Evolutionary conservation across 352 stramenopile genomes (phyloP), one percentile per base, ranked within the genome.

Genomic region (Globisporangium acanthophoron): DNA sequence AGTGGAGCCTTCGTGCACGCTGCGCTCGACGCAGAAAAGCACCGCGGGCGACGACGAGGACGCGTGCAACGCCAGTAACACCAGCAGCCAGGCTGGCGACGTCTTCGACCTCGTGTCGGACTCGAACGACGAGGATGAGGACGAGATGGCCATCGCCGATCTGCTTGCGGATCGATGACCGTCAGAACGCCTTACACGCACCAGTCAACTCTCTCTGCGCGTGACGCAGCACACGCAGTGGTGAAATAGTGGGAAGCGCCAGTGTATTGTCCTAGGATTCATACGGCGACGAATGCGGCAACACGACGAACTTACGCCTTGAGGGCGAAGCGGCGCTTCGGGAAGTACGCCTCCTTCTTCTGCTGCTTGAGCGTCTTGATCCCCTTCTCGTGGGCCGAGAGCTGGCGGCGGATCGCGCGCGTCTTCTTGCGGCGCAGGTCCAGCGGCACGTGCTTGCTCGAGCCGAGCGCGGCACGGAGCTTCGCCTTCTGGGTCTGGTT

Each of bases 341-440:
- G 96, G 75, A 98, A 99, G 80, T 98, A 97, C 44, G 80, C 78
- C 60, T 96, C 90, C 90, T 98, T 99, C 90, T 97, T 98, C 69
- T 89, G 71, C 71, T 97, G 78, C 83, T 97, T 97, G 59, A 92
- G 68, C 54, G 93, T 98, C 80, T 97, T 98, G 66, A 90, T 74
- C 37, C 71, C 81, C 78, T 90, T 90, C 80, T 99, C 91, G 64
- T 97, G 88, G 76, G 90, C 94, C 59, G 95, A 98, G 33, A 99
- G 84, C 55, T 87, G 84, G 67, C 97, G 91, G 62, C 98, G 94
- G 70, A 99, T 99, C 43, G 97, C 97, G 66, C 97, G 88, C 65
- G 98, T 99, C 87, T 98, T 97, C 96, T 99, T 99, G 62, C 88
- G 70, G 71, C 98, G 89, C 71, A 99, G 80, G 78, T 99, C 97